Evolutionary conservation across 1,284 basidiomycete species (phyloP), one percentile per base, ranked within the genome.

Genomic region (Athelia sp.): DNA sequence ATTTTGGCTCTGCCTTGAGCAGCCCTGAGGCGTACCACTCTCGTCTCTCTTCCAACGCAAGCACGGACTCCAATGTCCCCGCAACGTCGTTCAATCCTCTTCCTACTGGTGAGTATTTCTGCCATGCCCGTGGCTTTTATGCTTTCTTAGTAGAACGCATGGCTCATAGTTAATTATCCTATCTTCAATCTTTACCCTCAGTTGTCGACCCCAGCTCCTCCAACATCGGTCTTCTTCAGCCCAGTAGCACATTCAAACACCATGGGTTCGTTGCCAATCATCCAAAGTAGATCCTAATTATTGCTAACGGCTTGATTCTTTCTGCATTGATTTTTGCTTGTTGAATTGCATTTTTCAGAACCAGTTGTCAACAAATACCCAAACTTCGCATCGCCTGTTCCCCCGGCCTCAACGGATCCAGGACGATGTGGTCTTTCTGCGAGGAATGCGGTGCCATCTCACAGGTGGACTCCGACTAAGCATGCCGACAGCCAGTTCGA

Each of bases 311-410:
- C 15, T 40, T n/a, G n/a, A 6, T 40, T 6, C 9, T 40, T n/a
- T n/a, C n/a, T 21, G 36, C 6, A 8, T 40, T 6, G 6, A 40
- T 40, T 40, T 17, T 29, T 29, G 26, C 26, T 29, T 40, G 19
- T 40, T 40, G 36, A 21, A 40, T 40, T 40, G 15, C 9, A 8
- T 17, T n/a, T n/a, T n/a, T 17, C 15, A 40, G 36, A 40, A 40
- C 36, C n/a, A 9, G 19, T n/a, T 40, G 36, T n/a, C n/a, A n/a
- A n/a, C 36, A 40, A 40, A 40, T 40, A n/a, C 36, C 36, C 19
- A 40, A 69, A 48, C 61, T 71, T 44, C 68, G 68, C 34, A 60
- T 71, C 51, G 67, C 68, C 0, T 70, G 68, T 51, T 64, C 67
- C 14, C 52, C 68, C 15, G 65, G 67, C 47, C 58, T 58, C 36